Evolutionary conservation across 2,329 filamentous ascomycete genomes (phyloP).

Genomic region (Pyrenochaeta sp.): DNA sequence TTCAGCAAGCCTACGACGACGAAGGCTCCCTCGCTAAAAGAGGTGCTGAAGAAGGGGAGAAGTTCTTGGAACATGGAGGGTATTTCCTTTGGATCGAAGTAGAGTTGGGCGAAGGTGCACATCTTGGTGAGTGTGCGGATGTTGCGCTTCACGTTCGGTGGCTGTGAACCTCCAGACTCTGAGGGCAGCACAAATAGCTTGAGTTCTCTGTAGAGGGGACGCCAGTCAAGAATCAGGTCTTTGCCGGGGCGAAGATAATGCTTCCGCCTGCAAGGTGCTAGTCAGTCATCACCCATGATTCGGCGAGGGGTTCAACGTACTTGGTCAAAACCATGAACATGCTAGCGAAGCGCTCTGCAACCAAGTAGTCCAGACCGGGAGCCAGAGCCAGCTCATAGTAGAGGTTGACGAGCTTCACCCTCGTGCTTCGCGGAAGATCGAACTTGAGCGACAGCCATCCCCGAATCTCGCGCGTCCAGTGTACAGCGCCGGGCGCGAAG

Average conservation of each 20-base stretch:
- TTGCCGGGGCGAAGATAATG: constrained; percentile 92
- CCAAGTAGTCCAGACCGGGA: constrained; percentile 81
- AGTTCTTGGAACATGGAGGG: constrained; percentile 69
- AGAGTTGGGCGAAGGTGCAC: constrained; percentile 87
- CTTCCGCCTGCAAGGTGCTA: constrained; percentile 72
- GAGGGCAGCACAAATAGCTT: constrained; percentile 88
- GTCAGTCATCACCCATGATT: constrained; percentile 7
- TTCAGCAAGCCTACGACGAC: constrained; percentile 91
- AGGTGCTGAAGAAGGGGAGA: constrained; percentile 79
- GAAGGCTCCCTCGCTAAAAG: constrained; percentile 89
- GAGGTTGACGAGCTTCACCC: constrained; percentile 83
- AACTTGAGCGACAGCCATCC: constrained; percentile 98
- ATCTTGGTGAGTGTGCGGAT: constrained; percentile 83
- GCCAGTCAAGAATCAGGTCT: constrained; percentile 93
- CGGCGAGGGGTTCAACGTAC: constrained; percentile 60
- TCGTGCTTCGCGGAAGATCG: constrained; percentile 84
- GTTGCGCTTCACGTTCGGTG: constrained; percentile 69
- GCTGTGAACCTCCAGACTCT: constrained; percentile 73
- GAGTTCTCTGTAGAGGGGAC: constrained; percentile 88
- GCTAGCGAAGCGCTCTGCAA: constrained; percentile 89
- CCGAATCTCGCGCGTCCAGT: constrained; percentile 96
- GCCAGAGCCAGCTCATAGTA: constrained; percentile 95
- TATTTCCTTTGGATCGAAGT: constrained; percentile 89
- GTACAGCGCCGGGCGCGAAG: constrained; percentile 89
- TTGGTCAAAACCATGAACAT: constrained; percentile 98